Evolutionary conservation across 169 alveolate species (phyloP).

Genomic region (Plasmodium gaboni): DNA sequence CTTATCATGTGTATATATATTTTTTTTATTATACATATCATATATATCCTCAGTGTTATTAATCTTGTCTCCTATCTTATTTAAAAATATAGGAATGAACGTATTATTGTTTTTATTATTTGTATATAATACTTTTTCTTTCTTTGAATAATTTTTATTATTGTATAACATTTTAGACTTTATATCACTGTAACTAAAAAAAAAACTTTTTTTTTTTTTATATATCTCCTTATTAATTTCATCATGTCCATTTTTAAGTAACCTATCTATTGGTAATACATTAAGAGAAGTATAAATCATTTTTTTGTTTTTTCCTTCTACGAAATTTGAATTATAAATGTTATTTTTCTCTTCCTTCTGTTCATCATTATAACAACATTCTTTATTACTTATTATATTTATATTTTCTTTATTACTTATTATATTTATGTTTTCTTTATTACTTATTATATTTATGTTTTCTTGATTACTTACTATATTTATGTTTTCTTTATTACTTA

Average conservation of each 20-base stretch:
- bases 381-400: not conserved
- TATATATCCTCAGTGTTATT: no score
- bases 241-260: not conserved
- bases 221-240: not conserved
- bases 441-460: no score
- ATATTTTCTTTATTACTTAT: not conserved
- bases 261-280: not conserved
- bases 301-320: not conserved
- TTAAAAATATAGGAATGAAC: no score
- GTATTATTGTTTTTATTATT: no score
- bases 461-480: no score
- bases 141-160: no score
- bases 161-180: not conserved
- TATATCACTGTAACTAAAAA: not conserved
- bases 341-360: not conserved
- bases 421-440: not conserved
- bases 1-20: no score
- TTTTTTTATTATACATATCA: no score
- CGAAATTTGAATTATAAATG: not conserved
- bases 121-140: no score
- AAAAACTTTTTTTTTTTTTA: no score
- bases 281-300: not conserved
- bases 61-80: no score
- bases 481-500: no score
- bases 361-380: not conserved